Conservation (phyloP, 2,329 filamentous ascomycete species). For the Aspergillus felis region DNA sequence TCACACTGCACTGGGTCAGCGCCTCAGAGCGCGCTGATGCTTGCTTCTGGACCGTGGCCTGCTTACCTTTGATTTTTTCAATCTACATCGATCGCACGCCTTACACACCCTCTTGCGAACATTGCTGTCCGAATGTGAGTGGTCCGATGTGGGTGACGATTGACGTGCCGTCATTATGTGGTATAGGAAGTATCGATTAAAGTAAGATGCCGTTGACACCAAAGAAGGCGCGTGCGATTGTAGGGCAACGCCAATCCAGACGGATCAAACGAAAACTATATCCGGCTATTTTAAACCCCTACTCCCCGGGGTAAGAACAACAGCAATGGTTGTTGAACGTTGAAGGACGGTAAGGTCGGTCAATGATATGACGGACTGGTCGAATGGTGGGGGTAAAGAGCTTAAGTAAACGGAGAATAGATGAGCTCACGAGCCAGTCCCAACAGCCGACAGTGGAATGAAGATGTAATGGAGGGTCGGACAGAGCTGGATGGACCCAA, state of each 20-base stretch:
- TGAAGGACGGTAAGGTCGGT: constrained; percentile 8
- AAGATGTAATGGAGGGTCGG: constrained; percentile 7
- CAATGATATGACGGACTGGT: constrained; percentile 14
- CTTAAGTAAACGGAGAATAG: neutral
- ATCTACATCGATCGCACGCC: constrained; percentile 61
- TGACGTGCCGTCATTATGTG: constrained; percentile 37
- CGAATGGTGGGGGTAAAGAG: neutral
- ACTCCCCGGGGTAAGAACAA: neutral
- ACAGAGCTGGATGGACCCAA: constrained; percentile 3
- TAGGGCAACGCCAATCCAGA: constrained; percentile 14
- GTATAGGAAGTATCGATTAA: constrained; percentile 6
- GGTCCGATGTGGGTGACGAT: constrained; percentile 37
- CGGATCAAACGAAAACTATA: neutral
- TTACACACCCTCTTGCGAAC: constrained; percentile 62
- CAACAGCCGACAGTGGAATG: neutral
- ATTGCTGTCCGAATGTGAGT: constrained; percentile 44
- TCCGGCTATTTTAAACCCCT: neutral
- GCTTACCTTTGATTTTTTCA: constrained; percentile 63
- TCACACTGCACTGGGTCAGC: constrained; percentile 49
- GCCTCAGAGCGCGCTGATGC: constrained; percentile 13
- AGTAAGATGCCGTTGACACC: neutral
- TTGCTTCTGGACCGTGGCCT: constrained; percentile 1
- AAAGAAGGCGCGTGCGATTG: constrained; percentile 7
- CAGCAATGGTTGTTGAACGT: constrained; percentile 6
- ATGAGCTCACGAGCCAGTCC: constrained; percentile 1